phyloP scores from a whole-genome alignment of 2,329 filamentous ascomycete species.

The Cephalotrichum gorgonifer region DNA sequence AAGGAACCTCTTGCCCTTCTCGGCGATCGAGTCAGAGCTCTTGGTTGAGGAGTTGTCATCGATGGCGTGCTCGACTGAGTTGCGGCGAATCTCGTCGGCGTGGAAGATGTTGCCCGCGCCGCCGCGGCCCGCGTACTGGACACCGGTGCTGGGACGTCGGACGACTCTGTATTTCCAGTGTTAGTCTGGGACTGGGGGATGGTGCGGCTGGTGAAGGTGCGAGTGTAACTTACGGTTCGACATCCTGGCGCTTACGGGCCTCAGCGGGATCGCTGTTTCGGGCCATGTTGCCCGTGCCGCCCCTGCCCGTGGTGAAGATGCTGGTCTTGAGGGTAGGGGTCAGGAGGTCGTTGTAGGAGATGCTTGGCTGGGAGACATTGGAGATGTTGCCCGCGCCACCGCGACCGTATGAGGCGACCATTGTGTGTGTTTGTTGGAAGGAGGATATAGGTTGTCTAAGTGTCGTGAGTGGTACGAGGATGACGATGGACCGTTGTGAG shows the following conservation, averaged over 20 bases:
- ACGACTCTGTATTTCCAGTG: constrained; percentile 27
- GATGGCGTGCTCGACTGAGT: constrained; percentile 21
- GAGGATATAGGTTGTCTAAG: neutral
- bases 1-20: constrained; percentile 38
- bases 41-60: constrained; percentile 17
- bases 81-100: constrained; percentile 21
- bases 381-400: constrained; percentile 71
- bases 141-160: constrained; percentile 46
- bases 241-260: constrained; percentile 74
- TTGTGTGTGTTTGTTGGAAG: constrained; percentile 15
- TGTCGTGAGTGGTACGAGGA: neutral
- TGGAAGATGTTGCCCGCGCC: constrained; percentile 63
- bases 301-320: constrained; percentile 83
- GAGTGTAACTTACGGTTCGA: constrained; percentile 49
- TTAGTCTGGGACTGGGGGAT: constrained; percentile 15
- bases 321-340: constrained; percentile 76
- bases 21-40: constrained; percentile 17
- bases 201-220: too few species aligned
- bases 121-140: constrained; percentile 60
- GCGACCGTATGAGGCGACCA: constrained; percentile 57
- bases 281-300: constrained; percentile 82
- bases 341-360: constrained; percentile 55
- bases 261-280: constrained; percentile 58
- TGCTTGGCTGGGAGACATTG: constrained; percentile 34
- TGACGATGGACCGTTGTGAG: neutral